phyloP scores from a whole-genome alignment of 2,329 filamentous ascomycete genomes.

The Alternaria arbusti region DNA sequence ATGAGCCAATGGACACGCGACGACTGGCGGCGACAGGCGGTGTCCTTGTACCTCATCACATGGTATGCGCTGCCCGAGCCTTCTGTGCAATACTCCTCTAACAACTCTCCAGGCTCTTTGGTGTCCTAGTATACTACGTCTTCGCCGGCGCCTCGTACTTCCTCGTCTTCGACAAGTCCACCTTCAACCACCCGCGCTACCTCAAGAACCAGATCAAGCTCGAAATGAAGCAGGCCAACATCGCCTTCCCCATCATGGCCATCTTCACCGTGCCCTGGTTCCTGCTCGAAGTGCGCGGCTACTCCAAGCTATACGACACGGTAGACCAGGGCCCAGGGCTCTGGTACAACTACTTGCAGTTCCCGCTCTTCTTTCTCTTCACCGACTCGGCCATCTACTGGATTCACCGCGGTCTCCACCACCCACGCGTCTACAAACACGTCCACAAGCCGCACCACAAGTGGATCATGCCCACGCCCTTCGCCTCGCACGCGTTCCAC shows the following conservation, averaged over 20 bases:
- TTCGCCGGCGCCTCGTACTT: constrained; percentile 83
- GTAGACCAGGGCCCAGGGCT: constrained; percentile 74
- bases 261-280: constrained; percentile 82
- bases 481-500: constrained; percentile 92
- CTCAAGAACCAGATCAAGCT: constrained; percentile 89
- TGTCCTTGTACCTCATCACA: constrained; percentile 82
- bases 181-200: constrained; percentile 88
- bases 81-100: constrained; percentile 3
- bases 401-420: constrained; percentile 86
- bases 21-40: constrained; percentile 74
- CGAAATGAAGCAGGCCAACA: constrained; percentile 82
- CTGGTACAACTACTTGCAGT: constrained; percentile 82
- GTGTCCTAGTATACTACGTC: constrained; percentile 81
- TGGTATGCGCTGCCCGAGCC: constrained; percentile 63
- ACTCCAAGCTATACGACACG: constrained; percentile 86
- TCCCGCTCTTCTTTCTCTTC: constrained; percentile 85
- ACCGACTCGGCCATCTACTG: constrained; percentile 92
- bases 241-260: constrained; percentile 81
- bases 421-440: constrained; percentile 80
- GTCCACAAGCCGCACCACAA: constrained; percentile 99
- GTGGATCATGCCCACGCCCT: constrained; percentile 98
- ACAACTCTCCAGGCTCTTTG: constrained; percentile 75
- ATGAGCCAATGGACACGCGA: constrained; percentile 79
- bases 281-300: constrained; percentile 81
- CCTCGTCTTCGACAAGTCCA: constrained; percentile 90